Percentiles rank a stretch among this genome's conserved stretches.
Conservation (phyloP, 192 early-diverging fungal genomes). For the Backusella tuberculispora region DNA sequence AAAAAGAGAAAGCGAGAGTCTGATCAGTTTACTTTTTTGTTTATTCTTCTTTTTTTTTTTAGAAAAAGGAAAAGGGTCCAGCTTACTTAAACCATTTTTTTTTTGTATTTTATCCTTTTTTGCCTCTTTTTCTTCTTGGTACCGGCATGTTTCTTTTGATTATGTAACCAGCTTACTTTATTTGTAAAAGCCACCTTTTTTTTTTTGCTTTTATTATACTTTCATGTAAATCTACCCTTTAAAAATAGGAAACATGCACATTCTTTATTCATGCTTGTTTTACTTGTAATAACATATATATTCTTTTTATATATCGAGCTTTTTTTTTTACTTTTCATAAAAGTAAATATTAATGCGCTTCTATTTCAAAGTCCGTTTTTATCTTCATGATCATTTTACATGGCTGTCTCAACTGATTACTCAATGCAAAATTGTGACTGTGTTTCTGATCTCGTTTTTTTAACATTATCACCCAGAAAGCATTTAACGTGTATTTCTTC, state of each 20-base stretch:
- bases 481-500: slow-evolving; percentile 2
- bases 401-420: too few species aligned
- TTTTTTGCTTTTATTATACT: neutral
- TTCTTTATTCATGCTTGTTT: neutral
- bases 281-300: neutral
- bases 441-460: neutral
- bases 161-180: neutral
- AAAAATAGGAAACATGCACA: neutral
- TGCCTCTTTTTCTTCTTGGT: too few species aligned
- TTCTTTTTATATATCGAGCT: neutral
- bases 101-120: neutral
- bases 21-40: neutral
- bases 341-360: neutral
- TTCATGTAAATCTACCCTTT: neutral
- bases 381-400: neutral
- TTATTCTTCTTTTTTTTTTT: neutral
- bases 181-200: neutral
- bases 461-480: neutral
- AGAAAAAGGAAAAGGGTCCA: neutral
- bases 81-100: neutral
- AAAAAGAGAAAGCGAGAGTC: neutral
- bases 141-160: neutral
- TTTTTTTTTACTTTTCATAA: neutral
- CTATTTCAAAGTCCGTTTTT: neutral
- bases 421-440: neutral